Base-by-base conservation (phyloP, 2,329 filamentous ascomycete species). In the Fusarium mundagurra region DNA sequence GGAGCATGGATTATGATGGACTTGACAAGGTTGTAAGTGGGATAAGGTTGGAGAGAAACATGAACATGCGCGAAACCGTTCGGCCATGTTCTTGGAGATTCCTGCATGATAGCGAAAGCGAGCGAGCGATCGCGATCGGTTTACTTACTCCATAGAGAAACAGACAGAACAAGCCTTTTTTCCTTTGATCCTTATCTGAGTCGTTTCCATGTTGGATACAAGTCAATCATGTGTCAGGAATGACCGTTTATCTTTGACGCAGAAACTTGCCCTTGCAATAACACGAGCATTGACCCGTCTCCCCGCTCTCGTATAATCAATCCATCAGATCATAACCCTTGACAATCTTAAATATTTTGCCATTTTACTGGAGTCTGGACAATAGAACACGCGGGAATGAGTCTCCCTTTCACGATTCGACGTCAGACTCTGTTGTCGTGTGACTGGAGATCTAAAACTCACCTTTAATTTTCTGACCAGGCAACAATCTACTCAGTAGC, bases 321-420 rank as follows among this genome's bases (percentile, higher is more conserved):
- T 45, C 31, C 43, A 70, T 74, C 72, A 75, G 69, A 73, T 72
- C 64, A 74, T 75, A 22, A 58, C 64, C 71, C 72, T 73, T 66
- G 71, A 33, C 58, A 72, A 74, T 74, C 61, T 72, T 47, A 63
- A 39, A 70, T 70, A 65, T 53, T 64, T 38, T 41, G 34, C 24
- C 16, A n/a, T 44, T 27, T 27, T 44, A 44, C 43, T 44, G 43
- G 43, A 44, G 41, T 18, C n/a, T 48, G 45, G 27, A 48, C 45
- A 31, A 17, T 22, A 50, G 10, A 31, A 50, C 24, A 27, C 48
- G 48, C 31, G 31, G 61, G 44, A 55, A 54, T 61, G 51, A 48
- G 45, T n/a, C 47, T 73, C 55, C 60, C 61, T 70, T 71, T 64
- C 41, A 29, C 29, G 43, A 11, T 44, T 66, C 60, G 53, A 72